A percentile compares a stretch with the other conserved stretches of the same genome.
phyloP scores from a whole-genome alignment of 495 filamentous ascomycete genomes.

The Xylaria telfairii region DNA sequence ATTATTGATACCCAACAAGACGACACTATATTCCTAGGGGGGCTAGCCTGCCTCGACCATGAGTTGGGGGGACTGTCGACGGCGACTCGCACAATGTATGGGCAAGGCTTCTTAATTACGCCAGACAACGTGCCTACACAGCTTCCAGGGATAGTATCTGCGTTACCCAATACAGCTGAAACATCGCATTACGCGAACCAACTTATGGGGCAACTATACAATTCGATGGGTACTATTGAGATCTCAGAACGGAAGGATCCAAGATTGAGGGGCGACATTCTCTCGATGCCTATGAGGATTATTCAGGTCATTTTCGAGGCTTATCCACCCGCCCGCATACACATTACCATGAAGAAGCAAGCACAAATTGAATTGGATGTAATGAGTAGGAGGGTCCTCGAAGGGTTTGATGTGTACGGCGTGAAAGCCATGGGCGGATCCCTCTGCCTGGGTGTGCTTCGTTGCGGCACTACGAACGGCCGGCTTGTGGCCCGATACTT shows the following conservation, averaged over 20 bases:
- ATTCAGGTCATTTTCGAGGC: conserved; percentile 1
- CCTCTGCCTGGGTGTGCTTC: conserved; percentile 10
- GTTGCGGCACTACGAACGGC: background rate
- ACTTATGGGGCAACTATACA: background rate
- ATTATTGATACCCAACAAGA: background rate
- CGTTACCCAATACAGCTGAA: background rate
- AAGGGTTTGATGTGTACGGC: background rate
- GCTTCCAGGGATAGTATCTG: background rate
- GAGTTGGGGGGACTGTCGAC: background rate
- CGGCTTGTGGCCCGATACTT: background rate
- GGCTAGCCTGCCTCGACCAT: background rate
- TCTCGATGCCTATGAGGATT: conserved; percentile 10
- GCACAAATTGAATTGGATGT: background rate
- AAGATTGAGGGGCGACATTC: background rate
- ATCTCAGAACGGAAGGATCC: background rate
- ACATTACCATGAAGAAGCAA: conserved; percentile 3
- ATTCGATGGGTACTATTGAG: background rate
- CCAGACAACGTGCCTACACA: background rate
- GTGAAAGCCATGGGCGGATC: background rate
- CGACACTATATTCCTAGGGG: conserved; percentile 13
- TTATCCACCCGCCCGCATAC: background rate
- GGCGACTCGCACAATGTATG: background rate
- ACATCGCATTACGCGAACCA: background rate
- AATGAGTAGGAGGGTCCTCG: background rate
- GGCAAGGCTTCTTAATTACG: background rate